Evolutionary conservation across 2,329 filamentous ascomycete species (phyloP), one percentile per base, ranked within the genome.

Genomic region (Pseudocercospora eumusae): DNA sequence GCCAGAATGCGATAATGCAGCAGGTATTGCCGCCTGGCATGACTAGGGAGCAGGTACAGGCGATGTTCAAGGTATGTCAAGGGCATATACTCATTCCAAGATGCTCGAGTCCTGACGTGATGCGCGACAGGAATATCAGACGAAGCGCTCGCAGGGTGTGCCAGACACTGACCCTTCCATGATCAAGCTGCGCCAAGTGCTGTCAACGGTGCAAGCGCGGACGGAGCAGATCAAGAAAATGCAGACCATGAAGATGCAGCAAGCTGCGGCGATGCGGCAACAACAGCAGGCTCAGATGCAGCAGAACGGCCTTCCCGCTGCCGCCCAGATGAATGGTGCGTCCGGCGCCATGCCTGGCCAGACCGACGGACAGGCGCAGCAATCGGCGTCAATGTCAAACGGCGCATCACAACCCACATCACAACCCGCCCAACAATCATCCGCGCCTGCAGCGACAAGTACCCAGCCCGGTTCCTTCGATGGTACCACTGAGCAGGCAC

Each of bases 101-200:
- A n/a, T 40, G 31, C 18, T 23, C 52, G 25, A 28, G 56, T 55
- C 55, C 66, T 70, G 49, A 68, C 28, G 31, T 31, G 52, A 23
- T 57, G 47, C 36, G 40, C 31, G 27, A 45, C 71, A 97, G 93
- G 92, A 91, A 84, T 95, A 90, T 68, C 89, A 90, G 73, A 86
- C 91, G 75, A 92, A 98, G 90, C 95, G 93, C 78, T 85, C 90
- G 60, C 84, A 88, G 71, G 93, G 93, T 69, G 88, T 96, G 23
- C 86, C 91, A 44, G 84, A 87, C 60, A 89, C 84, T 60, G 92
- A 98, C 72, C 93, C 93, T 50, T 93, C 98, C 75, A 93, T 89
- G 72, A 84, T 93, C 71, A 96, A 95, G 78, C 85, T 88, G 31
- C 88, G 91, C 58, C 86, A 89, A 64, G 87, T 96, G 64, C 83